phyloP scores from a whole-genome alignment of 176 grass and related monocot species.

The Oryza nivara region DNA sequence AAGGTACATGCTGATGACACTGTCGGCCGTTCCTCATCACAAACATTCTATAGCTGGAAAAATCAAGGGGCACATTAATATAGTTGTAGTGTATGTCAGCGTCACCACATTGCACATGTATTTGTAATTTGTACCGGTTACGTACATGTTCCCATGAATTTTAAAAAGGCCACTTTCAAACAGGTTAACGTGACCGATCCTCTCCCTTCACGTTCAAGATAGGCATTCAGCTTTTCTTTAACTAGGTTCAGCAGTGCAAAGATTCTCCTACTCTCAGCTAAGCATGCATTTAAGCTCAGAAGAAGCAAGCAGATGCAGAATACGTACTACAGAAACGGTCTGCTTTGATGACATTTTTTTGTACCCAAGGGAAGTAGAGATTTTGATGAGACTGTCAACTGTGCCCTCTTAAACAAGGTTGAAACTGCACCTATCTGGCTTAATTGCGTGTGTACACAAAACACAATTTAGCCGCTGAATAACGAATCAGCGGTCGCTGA shows the following conservation, averaged over 20 bases:
- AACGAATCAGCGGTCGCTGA: neutral
- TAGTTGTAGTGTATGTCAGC: neutral
- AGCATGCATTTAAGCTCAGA: slow-evolving; percentile 1
- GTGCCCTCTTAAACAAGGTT: neutral
- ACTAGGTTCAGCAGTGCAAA: neutral
- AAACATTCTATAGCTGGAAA: neutral
- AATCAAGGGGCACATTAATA: neutral
- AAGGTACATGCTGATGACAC: neutral
- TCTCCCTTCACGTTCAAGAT: neutral
- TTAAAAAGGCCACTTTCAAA: neutral
- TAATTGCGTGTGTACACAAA: neutral
- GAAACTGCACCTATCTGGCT: neutral
- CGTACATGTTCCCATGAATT: neutral
- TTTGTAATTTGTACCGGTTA: neutral
- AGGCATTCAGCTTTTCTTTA: neutral
- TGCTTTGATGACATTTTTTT: no score
- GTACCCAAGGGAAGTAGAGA: no score
- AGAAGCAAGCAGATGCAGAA: neutral
- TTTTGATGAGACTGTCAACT: neutral
- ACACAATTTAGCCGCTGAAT: neutral
- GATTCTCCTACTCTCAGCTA: neutral
- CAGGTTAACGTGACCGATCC: neutral
- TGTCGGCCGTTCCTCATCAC: slow-evolving; percentile 40
- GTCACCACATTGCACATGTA: neutral
- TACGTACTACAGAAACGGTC: no score